Evolutionary conservation across 768 basidiomycete species (phyloP).

Genomic region (Kwoniella dejecticola): DNA sequence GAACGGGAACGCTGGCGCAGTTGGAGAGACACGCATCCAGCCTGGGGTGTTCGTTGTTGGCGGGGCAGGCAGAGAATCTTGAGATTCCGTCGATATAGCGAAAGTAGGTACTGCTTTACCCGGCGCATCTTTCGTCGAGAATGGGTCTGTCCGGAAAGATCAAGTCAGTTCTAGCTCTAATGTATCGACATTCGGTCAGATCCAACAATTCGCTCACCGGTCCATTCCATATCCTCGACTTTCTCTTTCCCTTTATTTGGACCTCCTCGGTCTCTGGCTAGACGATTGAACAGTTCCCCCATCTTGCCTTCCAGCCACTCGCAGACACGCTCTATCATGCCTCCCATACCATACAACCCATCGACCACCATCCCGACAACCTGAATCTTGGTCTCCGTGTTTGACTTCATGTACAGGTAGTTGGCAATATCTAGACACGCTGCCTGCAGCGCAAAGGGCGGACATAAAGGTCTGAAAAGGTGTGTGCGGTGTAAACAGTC

Average conservation of each 20-base stretch:
- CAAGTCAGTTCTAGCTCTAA: not conserved
- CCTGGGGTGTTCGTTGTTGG: slow-evolving; percentile 29
- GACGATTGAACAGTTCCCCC: slow-evolving; percentile 59
- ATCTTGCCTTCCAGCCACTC: slow-evolving; percentile 71
- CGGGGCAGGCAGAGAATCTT: slow-evolving; percentile 14
- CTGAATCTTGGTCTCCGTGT: slow-evolving; percentile 62
- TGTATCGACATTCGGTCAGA: not conserved
- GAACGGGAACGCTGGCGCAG: slow-evolving; percentile 21
- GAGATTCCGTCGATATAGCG: slow-evolving; percentile 25
- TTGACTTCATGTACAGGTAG: slow-evolving; percentile 63
- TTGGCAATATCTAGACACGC: slow-evolving; percentile 71
- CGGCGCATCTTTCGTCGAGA: slow-evolving; percentile 7
- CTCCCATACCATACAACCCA: slow-evolving; percentile 70
- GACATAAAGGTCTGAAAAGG: slow-evolving; percentile 65
- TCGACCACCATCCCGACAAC: slow-evolving; percentile 73
- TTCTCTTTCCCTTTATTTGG: slow-evolving; percentile 12
- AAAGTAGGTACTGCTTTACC: slow-evolving; percentile 25
- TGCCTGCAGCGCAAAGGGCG: slow-evolving; percentile 75
- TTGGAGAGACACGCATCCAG: slow-evolving; percentile 44
- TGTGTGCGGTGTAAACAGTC: slow-evolving; percentile 71
- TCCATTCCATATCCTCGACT: slow-evolving; percentile 17
- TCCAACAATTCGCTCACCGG: slow-evolving; percentile 13
- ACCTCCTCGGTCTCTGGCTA: slow-evolving; percentile 31
- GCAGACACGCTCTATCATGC: slow-evolving; percentile 68
- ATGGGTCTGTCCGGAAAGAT: slow-evolving; percentile 20